Evolutionary conservation across 2,329 filamentous ascomycete species (phyloP), one percentile per base, ranked within the genome.

Genomic region (Orbilia ellipsospora): DNA sequence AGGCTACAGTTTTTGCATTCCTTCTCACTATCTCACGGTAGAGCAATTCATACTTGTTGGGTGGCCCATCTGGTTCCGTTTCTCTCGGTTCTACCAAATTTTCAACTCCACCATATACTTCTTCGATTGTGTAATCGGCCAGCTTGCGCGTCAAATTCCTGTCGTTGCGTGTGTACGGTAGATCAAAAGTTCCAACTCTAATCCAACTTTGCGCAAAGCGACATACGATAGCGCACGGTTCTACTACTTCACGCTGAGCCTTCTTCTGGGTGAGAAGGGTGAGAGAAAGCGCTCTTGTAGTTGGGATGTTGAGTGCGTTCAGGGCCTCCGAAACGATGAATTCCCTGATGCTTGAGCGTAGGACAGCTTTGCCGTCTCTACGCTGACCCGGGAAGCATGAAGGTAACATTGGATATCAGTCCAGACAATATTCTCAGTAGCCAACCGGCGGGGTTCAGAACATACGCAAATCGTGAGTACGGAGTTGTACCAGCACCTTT

Each of bases 401-500:
- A 15, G 26, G 16, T 12, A 16, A 6, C 15, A 23, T n/a, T 23
- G n/a, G 12, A 23, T 31, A 36, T 31, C 13, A 20, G 54, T 68
- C 52, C 40, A 23, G 18, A 50, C 10, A 23, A 20, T 18, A 20
- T 52, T 23, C 31, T 36, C 31, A 7, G 31, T 10, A 36, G 10
- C 31, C 44, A 12, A 48, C 44, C 2, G 15, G 16, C 44, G 44
- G 13, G 13, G 44, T 18, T 48, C 44, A 48, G 16, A 12, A 48
- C 13, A 6, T 65, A 76, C 23, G 95, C 95, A 79, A 99, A 99
- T 2, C 95, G 90, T 45, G 92, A 96, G 83, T 99, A 99, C 0
- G 95, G 95, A 2, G 95, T 99, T 80, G 90, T 85, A 4, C 95
- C 95, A 15, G 95, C 95, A 23, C 95, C 95, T 82, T 99, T 99